These are phyloP conservation scores for Arabis hirsuta DNA, from an alignment of 345 rosid species.

Conservation along the genomic window DNA sequence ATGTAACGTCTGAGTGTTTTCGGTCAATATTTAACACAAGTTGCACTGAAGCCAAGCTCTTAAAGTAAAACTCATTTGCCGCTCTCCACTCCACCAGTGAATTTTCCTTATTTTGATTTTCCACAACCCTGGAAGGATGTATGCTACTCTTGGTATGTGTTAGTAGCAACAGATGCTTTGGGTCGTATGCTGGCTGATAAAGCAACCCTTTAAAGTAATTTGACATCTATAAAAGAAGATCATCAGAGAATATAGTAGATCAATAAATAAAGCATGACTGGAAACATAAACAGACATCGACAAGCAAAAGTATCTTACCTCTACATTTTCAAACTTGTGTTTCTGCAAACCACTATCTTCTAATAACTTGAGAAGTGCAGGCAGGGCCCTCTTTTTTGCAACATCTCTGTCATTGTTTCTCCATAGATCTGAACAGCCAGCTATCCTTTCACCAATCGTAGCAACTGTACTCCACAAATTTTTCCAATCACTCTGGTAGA, in stretches of 20 bases:
- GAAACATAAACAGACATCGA: conserved; percentile 27
- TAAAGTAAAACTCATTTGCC: conserved; percentile 74
- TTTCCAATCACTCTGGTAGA: conserved; percentile 58
- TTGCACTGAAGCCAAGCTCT: conserved; percentile 80
- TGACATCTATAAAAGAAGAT: conserved; percentile 54
- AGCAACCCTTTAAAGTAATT: conserved; percentile 61
- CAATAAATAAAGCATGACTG: conserved; percentile 23
- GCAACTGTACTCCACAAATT: conserved; percentile 58
- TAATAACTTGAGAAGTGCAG: conserved; percentile 75
- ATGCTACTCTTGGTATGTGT: conserved; percentile 45
- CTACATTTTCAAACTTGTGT: conserved; percentile 69
- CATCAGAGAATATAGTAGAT: conserved; percentile 27
- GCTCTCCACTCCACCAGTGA: conserved; percentile 62
- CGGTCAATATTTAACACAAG: conserved; percentile 61
- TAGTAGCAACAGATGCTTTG: conserved; percentile 63
- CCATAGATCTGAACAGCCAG: conserved; percentile 71
- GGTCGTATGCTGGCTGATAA: conserved; percentile 68
- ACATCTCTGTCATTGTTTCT: conserved; percentile 55
- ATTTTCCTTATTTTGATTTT: conserved; percentile 31
- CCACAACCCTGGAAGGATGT: conserved; percentile 41
- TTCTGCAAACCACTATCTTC: conserved; percentile 75
- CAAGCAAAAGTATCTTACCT: conserved; percentile 49
- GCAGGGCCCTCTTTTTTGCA: conserved; percentile 71
- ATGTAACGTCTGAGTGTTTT: conserved; percentile 73
- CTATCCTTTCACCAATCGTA: conserved; percentile 50